Evolutionary conservation across 345 rosid genomes (phyloP).

Genomic region (Chamaenerion angustifolium): DNA sequence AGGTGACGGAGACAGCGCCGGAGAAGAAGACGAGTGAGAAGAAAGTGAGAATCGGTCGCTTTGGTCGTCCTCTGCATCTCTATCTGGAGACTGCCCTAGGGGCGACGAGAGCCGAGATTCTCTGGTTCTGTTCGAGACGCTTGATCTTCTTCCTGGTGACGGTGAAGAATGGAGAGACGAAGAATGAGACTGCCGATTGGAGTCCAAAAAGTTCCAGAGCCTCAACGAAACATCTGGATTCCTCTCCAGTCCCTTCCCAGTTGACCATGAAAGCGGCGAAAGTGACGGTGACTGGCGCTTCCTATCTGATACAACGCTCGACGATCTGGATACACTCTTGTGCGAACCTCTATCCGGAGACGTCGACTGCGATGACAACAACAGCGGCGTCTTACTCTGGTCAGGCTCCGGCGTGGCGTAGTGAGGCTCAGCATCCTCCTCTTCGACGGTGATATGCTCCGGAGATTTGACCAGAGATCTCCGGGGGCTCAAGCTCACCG

Average conservation of each 20-base stretch:
- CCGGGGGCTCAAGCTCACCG: constrained; percentile 45
- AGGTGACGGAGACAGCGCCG: constrained; percentile 11
- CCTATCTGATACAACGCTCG: constrained; percentile 16
- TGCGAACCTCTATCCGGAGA: constrained; percentile 32
- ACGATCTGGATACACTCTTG: neutral
- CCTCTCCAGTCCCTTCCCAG: constrained; percentile 10
- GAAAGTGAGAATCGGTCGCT: constrained; percentile 16
- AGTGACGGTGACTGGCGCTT: constrained; percentile 22
- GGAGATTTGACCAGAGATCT: constrained; percentile 50
- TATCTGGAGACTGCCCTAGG: constrained; percentile 40
- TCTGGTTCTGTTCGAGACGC: neutral
- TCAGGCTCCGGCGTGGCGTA: constrained; percentile 18
- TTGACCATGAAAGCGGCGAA: constrained; percentile 17
- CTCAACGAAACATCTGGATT: constrained; percentile 23
- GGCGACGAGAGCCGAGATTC: constrained; percentile 13
- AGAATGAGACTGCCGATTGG: constrained; percentile 5
- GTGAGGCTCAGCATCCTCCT: constrained; percentile 4
- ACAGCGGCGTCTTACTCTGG: constrained; percentile 27
- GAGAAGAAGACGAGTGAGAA: constrained; percentile 21
- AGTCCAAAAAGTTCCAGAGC: constrained; percentile 9
- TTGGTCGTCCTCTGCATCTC: constrained; percentile 10
- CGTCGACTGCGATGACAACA: constrained; percentile 28
- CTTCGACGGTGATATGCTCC: constrained; percentile 9
- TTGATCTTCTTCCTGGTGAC: constrained; percentile 2
- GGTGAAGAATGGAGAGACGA: constrained; percentile 8